A percentile compares a stretch with the other conserved stretches of the same genome.
Conservation (phyloP, 768 basidiomycete genomes). For the Hygrocybe punicea region DNA sequence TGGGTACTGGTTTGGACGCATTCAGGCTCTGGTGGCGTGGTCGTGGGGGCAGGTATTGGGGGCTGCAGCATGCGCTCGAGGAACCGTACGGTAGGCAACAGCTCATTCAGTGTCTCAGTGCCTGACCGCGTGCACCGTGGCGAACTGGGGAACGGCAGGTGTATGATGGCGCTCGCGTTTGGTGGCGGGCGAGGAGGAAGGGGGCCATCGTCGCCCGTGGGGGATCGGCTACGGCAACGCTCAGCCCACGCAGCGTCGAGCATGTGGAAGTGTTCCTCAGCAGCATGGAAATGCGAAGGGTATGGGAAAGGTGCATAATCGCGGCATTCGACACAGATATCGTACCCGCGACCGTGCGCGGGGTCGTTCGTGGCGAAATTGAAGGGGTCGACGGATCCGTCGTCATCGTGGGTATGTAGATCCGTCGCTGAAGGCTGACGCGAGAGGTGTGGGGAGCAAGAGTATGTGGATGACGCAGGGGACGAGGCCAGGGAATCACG, state of each 20-base stretch:
- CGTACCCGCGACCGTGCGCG: conserved; percentile 60
- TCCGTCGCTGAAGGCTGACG: conserved; percentile 6
- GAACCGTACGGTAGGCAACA: conserved; percentile 65
- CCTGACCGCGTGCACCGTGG: conserved; percentile 56
- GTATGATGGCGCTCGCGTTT: conserved; percentile 66
- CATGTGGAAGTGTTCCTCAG: conserved; percentile 68
- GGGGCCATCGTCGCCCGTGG: conserved; percentile 16
- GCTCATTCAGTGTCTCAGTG: conserved; percentile 49
- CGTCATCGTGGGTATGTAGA: neutral
- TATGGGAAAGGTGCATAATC: conserved; percentile 75
- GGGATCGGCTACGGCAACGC: conserved; percentile 28
- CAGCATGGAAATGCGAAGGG: conserved; percentile 61
- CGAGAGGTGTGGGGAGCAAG: neutral
- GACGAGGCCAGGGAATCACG: conserved; percentile 17
- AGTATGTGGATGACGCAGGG: conserved; percentile 21
- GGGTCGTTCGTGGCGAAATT: conserved; percentile 46
- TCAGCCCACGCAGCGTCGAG: conserved; percentile 68
- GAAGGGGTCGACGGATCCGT: conserved; percentile 39
- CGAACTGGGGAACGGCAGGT: conserved; percentile 71
- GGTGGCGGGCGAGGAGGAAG: conserved; percentile 66
- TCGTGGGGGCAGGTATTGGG: conserved; percentile 13
- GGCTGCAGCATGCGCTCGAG: conserved; percentile 64
- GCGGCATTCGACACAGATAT: conserved; percentile 86
- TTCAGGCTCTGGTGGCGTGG: conserved; percentile 7
- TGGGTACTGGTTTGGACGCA: neutral